A percentile compares a stretch with the other conserved stretches of the same genome.
phyloP scores from a whole-genome alignment of 352 stramenopile species.

The Phytophthora foliorum region DNA sequence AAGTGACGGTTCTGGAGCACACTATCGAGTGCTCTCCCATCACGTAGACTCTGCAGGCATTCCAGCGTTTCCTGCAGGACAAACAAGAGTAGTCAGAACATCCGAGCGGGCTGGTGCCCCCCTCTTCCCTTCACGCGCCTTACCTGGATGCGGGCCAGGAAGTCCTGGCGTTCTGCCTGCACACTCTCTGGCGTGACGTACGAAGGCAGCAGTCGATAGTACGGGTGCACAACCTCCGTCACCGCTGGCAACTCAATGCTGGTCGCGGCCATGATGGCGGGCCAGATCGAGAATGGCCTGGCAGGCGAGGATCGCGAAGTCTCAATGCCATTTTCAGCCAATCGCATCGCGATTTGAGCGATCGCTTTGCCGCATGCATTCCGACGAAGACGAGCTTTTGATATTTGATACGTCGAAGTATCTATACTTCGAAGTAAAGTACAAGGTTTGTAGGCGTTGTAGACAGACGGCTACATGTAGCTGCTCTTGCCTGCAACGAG shows the following conservation, averaged over 20 bases:
- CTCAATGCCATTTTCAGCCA: slow-evolving; percentile 16
- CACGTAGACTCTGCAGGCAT: slow-evolving; percentile 41
- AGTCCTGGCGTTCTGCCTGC: slow-evolving; percentile 46
- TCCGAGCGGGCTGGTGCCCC: background rate
- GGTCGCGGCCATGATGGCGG: slow-evolving; percentile 11
- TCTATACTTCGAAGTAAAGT: no score
- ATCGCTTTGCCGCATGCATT: slow-evolving; percentile 5
- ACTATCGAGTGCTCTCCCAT: slow-evolving; percentile 1
- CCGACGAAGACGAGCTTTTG: no score
- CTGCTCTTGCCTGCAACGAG: no score
- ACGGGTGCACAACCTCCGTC: slow-evolving; percentile 45
- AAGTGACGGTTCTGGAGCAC: slow-evolving; percentile 72
- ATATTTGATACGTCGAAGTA: no score
- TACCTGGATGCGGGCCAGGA: slow-evolving; percentile 56
- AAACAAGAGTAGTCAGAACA: slow-evolving; percentile 2
- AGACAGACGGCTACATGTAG: no score
- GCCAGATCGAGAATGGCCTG: slow-evolving; percentile 15
- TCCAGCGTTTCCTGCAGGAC: slow-evolving; percentile 47
- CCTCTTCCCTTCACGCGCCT: background rate
- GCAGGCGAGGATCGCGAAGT: slow-evolving; percentile 13
- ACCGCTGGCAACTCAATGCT: background rate
- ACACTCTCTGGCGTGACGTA: slow-evolving; percentile 59
- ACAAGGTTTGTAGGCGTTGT: no score
- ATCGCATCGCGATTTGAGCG: slow-evolving; percentile 6
- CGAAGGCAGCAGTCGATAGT: slow-evolving; percentile 70